These are phyloP conservation scores for Xylaria grammica DNA, from an alignment of 495 filamentous ascomycete genomes.

Conservation along the genomic window DNA sequence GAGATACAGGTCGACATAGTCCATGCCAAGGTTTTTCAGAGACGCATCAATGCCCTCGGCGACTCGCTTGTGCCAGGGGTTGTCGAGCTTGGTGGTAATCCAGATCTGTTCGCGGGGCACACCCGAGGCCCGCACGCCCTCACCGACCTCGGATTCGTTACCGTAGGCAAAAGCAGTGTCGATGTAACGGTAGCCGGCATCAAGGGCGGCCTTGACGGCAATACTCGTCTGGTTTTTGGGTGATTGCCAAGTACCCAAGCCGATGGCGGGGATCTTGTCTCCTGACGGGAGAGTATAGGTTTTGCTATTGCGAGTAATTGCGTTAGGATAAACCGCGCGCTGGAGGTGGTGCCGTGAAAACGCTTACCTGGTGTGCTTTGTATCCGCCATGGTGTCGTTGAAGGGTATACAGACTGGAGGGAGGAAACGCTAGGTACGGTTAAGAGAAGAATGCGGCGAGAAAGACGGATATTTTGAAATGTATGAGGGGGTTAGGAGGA, in stretches of 20 bases:
- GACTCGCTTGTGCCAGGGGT: slow-evolving; percentile 73
- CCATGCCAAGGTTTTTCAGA: slow-evolving; percentile 69
- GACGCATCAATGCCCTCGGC: slow-evolving; percentile 71
- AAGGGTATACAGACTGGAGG: background rate
- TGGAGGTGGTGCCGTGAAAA: background rate
- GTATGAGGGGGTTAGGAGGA: background rate
- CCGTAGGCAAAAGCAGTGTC: slow-evolving; percentile 79
- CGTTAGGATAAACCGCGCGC: background rate
- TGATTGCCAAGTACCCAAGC: slow-evolving; percentile 85
- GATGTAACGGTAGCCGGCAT: slow-evolving; percentile 66
- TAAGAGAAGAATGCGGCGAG: background rate
- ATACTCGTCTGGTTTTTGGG: slow-evolving; percentile 51
- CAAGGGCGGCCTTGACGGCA: slow-evolving; percentile 77
- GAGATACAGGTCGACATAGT: slow-evolving; percentile 86
- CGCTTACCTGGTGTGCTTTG: slow-evolving; percentile 43
- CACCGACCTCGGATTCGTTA: slow-evolving; percentile 83
- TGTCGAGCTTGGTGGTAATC: slow-evolving; percentile 88
- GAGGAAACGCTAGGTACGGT: background rate
- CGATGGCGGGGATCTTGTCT: slow-evolving; percentile 77
- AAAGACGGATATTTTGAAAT: background rate
- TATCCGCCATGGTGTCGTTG: slow-evolving; percentile 38
- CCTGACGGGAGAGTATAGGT: slow-evolving; percentile 81
- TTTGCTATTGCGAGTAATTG: slow-evolving; percentile 44
- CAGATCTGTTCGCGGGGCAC: slow-evolving; percentile 82
- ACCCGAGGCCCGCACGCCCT: slow-evolving; percentile 78